Percentiles rank a stretch among this genome's conserved stretches.
These are phyloP conservation scores for Blumeriella jaapii DNA, from an alignment of 2,329 filamentous ascomycete species.

Conservation along the genomic window DNA sequence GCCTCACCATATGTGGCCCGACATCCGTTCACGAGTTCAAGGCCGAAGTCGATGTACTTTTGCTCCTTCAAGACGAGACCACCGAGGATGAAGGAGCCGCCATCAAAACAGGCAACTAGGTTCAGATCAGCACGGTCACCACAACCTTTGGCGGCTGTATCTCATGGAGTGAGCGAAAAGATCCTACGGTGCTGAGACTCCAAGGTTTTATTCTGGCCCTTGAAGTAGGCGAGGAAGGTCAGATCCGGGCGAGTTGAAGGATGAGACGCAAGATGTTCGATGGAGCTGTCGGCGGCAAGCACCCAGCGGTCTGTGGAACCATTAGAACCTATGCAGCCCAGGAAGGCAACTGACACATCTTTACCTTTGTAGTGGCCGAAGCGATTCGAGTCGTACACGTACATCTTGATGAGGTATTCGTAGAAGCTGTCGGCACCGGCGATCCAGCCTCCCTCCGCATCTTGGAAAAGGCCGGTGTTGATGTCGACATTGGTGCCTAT, in stretches of 20 bases:
- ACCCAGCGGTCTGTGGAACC: constrained; percentile 76
- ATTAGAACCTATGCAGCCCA: too few relatives aligned
- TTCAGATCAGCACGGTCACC: constrained; percentile 6
- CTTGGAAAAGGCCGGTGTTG: constrained; percentile 51
- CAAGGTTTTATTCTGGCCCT: constrained; percentile 34
- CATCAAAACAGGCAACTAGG: constrained; percentile 67
- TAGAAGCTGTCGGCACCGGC: constrained; percentile 74
- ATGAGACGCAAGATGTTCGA: constrained; percentile 57
- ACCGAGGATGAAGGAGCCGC: constrained; percentile 75
- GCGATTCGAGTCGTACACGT: constrained; percentile 57
- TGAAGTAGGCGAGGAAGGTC: constrained; percentile 55
- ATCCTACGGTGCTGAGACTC: constrained; percentile 33
- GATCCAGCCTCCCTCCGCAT: constrained; percentile 62
- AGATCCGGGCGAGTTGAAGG: constrained; percentile 56
- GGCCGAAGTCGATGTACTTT: constrained; percentile 62
- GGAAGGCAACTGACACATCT: too few relatives aligned
- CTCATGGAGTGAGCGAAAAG: neutral
- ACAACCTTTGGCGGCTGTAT: neutral
- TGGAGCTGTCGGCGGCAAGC: constrained; percentile 62
- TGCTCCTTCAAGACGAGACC: constrained; percentile 55
- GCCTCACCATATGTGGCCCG: constrained; percentile 66
- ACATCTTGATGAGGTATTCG: constrained; percentile 90
- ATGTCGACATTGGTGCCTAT: constrained; percentile 58
- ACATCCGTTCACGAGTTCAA: constrained; percentile 61
- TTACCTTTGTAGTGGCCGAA: constrained; percentile 54